Base-by-base conservation (phyloP, 2,329 filamentous ascomycete genomes). In the Colletotrichum falcatum region DNA sequence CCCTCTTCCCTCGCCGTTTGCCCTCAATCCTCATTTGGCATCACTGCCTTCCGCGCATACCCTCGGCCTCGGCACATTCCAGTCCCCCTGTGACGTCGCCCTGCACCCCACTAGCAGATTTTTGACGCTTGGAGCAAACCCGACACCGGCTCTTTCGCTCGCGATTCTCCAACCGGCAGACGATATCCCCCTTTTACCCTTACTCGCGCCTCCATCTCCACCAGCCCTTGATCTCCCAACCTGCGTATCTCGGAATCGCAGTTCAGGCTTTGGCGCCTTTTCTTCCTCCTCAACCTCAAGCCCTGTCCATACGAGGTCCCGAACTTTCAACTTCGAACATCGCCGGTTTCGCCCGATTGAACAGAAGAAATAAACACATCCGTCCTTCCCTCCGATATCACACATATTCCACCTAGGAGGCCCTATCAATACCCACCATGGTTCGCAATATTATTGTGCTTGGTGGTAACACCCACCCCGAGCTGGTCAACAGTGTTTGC, bases 391-490 rank as follows among this genome's bases (percentile, higher is more conserved):
- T 53, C 26, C 20, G 44, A 44, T 46, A 35, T 39, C n/a, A 51
- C 37, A n/a, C 67, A 53, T 59, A 37, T 53, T 11, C 42, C 23
- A 39, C 35, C 37, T 18, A 35, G 30, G 23, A 58, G 9, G 37
- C 42, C 33, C 12, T 2, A 18, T 26, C 28, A 59, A 23, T 30
- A 42, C 16, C 37, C 59, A 63, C 37, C 20, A 97, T 98, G 94
- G 95, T 98, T 75, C 92, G 95, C 81, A 97, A 97, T 81, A 94
- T 99, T 74, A 94, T 97, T 78, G 89, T 99, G 73, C 90, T 99
- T 74, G 94, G 95, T 76, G 95, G 96, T 72, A 96, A 93, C 80
- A 97, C 95, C 78, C 95, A 98, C 84, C 95, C 95, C 26, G 87
- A 92, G 78, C 89, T 98, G 75, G 93, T 94, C 74, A 91, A 97